Conservation (phyloP, 2,329 filamentous ascomycete species). For the Pyrenophora teres region DNA sequence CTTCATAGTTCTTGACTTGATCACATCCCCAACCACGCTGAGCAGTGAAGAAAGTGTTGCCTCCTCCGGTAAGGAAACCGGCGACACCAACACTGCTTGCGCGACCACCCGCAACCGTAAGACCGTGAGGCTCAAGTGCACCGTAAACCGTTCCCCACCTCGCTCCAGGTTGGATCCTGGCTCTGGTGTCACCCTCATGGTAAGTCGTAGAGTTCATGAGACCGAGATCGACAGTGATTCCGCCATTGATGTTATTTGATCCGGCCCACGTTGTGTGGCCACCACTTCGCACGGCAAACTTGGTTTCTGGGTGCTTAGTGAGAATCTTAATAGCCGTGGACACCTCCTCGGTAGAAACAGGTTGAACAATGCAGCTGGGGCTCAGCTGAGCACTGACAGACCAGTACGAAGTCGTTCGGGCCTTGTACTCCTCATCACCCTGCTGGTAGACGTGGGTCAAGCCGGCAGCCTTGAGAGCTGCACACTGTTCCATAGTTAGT, state of each 20-base stretch:
- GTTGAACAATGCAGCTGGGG: conserved; percentile 41
- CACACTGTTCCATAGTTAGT: conserved; percentile 21
- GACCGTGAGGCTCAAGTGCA: conserved; percentile 18
- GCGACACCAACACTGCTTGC: conserved; percentile 34
- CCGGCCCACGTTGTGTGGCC: conserved; percentile 36
- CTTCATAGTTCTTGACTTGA: conserved; percentile 37
- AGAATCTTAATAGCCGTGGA: conserved; percentile 18
- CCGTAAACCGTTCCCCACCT: conserved; percentile 46
- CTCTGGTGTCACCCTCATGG: conserved; percentile 16
- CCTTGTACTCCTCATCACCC: conserved; percentile 18
- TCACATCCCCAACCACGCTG: conserved; percentile 32
- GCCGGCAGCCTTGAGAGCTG: conserved; percentile 22
- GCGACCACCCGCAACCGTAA: conserved; percentile 32
- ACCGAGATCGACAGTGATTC: conserved; percentile 37
- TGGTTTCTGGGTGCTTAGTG: background rate
- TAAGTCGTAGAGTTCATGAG: conserved; percentile 27
- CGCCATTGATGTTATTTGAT: conserved; percentile 35
- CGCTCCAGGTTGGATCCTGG: conserved; percentile 31
- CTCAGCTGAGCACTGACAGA: conserved; percentile 31
- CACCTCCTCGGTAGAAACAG: conserved; percentile 34
- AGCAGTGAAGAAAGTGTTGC: conserved; percentile 33
- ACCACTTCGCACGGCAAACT: conserved; percentile 38
- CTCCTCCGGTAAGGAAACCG: conserved; percentile 36
- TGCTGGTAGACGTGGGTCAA: conserved; percentile 20
- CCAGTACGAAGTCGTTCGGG: conserved; percentile 30